Base-by-base conservation (phyloP, 768 basidiomycete genomes). In the Termitomyces heimii region DNA sequence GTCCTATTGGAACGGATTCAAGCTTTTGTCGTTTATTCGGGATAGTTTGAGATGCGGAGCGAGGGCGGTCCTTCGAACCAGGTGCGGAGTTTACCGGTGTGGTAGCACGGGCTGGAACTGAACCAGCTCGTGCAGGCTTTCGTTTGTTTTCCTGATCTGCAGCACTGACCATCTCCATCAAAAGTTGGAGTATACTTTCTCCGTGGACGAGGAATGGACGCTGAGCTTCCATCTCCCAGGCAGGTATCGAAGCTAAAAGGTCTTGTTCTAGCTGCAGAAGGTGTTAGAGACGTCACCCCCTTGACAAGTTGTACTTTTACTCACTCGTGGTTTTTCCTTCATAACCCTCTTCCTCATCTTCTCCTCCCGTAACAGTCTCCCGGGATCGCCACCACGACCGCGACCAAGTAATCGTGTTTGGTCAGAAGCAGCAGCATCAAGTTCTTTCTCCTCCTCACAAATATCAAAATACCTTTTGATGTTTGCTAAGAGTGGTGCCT, bases 291-390 rank as follows among this genome's bases (percentile, higher is more conserved):
- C 34, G 6, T 22, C 13, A 35, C 20, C n/a, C n/a, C n/a, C 14
- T 44, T 55, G 13, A 29, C 8, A 13, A 47, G 10, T 22, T 49
- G 37, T 10, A n/a, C 22, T 20, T n/a, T 0, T 42, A 73, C 86
- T 60, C 67, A 97, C 96, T 67, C 89, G 82, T 28, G 96, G 96
- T 67, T 97, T 98, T 73, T 96, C 89, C 68, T 92, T 90, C 56
- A 79, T 80, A 14, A 99, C 94, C 29, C 95, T 79, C 70, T 98
- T 98, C 54, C 96, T 81, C 88, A 96, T 93, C 79, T 97, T 97
- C 76, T 98, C 96, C 71, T 99, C 96, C 58, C 92, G 81, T 53
- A 98, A 73, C 35, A 99, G 71, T 20, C 92, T 77, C 6, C 93
- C 93, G 5, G 93, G 89, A 75, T 94, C 89, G 55, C 92, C 79